phyloP scores from a whole-genome alignment of 768 basidiomycete species.

The Collybiopsis confluens region DNA sequence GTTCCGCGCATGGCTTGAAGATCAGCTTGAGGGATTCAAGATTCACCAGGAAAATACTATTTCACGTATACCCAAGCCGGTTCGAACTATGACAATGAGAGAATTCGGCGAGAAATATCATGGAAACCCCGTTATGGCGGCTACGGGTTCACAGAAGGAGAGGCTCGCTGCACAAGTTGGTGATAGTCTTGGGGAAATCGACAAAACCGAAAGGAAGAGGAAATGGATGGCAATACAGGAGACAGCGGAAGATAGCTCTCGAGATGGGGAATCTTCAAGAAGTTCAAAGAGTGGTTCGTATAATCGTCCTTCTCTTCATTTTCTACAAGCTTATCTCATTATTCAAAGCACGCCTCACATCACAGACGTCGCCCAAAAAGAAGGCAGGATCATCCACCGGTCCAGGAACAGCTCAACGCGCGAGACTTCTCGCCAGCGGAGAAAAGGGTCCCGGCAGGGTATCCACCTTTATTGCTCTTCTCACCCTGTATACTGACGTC shows the following conservation, averaged over 20 bases:
- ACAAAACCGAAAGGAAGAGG: conserved; percentile 66
- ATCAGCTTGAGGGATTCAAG: conserved; percentile 69
- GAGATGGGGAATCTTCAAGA: conserved; percentile 34
- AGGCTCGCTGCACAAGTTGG: conserved; percentile 48
- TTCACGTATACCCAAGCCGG: conserved; percentile 69
- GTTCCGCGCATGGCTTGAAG: conserved; percentile 71
- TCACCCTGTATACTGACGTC: neutral
- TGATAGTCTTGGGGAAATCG: conserved; percentile 51
- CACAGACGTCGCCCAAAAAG: conserved; percentile 48
- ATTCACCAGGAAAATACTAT: conserved; percentile 74
- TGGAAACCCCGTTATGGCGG: conserved; percentile 68
- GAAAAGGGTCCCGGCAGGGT: conserved; percentile 42
- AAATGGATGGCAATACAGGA: conserved; percentile 74
- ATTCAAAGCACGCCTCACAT: conserved; percentile 39
- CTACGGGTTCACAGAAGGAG: conserved; percentile 66
- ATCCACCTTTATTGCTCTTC: conserved; percentile 11
- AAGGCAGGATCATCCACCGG: conserved; percentile 43
- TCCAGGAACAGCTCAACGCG: conserved; percentile 49
- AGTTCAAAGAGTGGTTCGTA: conserved; percentile 57
- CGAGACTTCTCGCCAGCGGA: conserved; percentile 32
- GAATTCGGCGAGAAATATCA: conserved; percentile 78
- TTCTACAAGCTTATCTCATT: neutral
- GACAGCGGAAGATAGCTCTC: conserved; percentile 34
- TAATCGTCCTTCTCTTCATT: conserved; percentile 12
- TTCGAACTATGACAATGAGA: conserved; percentile 67